These are phyloP conservation scores for Lepraria neglecta DNA, from an alignment of 495 filamentous ascomycete species.

Conservation along the genomic window DNA sequence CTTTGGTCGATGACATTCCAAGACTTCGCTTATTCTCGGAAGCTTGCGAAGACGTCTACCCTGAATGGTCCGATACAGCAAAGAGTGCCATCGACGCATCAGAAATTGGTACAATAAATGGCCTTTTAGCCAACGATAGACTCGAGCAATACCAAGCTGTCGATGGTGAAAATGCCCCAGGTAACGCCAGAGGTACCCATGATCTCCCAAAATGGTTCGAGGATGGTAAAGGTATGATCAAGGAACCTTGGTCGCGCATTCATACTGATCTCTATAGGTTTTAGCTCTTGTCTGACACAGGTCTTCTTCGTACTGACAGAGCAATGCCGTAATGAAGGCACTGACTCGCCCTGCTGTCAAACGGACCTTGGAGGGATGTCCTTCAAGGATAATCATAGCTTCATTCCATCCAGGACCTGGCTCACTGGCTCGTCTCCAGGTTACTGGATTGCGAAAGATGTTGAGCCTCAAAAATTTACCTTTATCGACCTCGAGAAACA, in stretches of 20 bases:
- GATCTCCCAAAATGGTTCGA: neutral
- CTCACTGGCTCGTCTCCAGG: neutral
- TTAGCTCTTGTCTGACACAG: neutral
- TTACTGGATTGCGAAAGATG: neutral
- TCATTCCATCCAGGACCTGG: neutral
- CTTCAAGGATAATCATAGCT: neutral
- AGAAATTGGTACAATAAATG: constrained; percentile 4
- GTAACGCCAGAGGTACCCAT: neutral
- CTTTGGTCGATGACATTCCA: constrained; percentile 13
- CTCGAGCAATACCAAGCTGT: neutral
- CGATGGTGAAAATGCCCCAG: neutral
- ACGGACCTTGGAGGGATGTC: neutral
- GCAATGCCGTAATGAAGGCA: constrained; percentile 2
- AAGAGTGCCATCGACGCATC: constrained; percentile 9
- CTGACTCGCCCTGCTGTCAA: constrained; percentile 6
- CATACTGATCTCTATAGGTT: neutral
- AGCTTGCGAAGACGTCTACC: constrained; percentile 15
- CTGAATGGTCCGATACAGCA: constrained; percentile 4
- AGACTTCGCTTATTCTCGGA: constrained; percentile 7
- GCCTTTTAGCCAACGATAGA: constrained; percentile 1
- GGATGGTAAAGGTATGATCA: neutral
- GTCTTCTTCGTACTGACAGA: constrained; percentile 13
- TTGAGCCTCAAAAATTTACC: neutral
- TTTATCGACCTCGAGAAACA: neutral
- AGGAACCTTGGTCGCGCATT: neutral